These are phyloP conservation scores for Fraxinus excelsior DNA, from an alignment of 257 asterid genomes.

Conservation along the genomic window DNA sequence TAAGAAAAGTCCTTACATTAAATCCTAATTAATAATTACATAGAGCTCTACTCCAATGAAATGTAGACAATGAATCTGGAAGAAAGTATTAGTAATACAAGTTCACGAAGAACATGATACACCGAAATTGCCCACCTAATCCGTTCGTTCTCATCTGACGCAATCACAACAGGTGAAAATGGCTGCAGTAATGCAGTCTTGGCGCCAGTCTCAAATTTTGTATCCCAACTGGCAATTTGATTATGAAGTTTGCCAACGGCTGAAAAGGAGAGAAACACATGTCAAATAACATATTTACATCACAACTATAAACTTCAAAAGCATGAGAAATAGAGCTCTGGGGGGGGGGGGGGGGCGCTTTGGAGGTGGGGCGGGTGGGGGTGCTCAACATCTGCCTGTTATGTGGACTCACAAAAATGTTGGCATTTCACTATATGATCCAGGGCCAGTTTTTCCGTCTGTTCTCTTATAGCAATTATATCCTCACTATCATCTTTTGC, in stretches of 20 bases:
- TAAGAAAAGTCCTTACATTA: neutral
- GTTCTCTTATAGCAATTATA: conserved; percentile 76
- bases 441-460: conserved; percentile 78
- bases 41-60: conserved; percentile 2
- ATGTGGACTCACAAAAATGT: conserved; percentile 65
- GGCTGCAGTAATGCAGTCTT: conserved; percentile 80
- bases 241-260: conserved; percentile 79
- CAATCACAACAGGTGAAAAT: conserved; percentile 84
- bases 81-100: neutral
- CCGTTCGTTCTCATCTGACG: conserved; percentile 86
- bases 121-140: conserved; percentile 58
- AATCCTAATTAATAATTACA: neutral
- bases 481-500: conserved; percentile 85
- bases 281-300: neutral
- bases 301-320: neutral
- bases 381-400: neutral
- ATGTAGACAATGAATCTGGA: neutral
- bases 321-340: too few relatives aligned
- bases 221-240: conserved; percentile 99
- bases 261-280: conserved; percentile 28
- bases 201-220: conserved; percentile 88
- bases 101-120: conserved; percentile 1
- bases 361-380: too few relatives aligned
- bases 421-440: conserved; percentile 87
- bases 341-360: too few relatives aligned